phyloP scores from a whole-genome alignment of 441 rosid genomes.

The Erodium trifolium region DNA sequence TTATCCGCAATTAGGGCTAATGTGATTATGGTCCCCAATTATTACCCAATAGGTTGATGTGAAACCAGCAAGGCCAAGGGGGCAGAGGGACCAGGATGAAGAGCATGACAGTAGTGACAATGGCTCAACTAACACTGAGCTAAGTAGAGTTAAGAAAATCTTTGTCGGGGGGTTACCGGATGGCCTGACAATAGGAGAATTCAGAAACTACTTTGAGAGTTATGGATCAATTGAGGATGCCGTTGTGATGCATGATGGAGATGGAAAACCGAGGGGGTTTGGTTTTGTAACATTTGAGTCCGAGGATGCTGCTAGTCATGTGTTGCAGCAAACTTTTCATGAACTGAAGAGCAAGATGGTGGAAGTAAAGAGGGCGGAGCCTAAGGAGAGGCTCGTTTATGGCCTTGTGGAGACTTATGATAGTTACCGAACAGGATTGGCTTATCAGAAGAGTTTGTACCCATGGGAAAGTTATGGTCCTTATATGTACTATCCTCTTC shows the following conservation, averaged over 20 bases:
- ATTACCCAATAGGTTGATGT: conserved; percentile 25
- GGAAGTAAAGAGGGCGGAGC: conserved; percentile 30
- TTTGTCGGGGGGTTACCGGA: conserved; percentile 35
- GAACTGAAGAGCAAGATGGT: conserved; percentile 23
- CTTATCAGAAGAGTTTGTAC: not conserved
- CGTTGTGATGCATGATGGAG: conserved; percentile 14
- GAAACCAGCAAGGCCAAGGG: conserved; percentile 15
- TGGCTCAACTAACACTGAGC: not conserved
- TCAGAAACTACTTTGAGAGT: conserved; percentile 19
- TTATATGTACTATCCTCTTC: not conserved
- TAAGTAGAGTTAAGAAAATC: conserved; percentile 13
- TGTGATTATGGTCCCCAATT: not conserved
- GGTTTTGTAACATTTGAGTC: conserved; percentile 33
- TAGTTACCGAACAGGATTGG: not conserved
- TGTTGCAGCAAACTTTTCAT: conserved; percentile 12
- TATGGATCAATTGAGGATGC: conserved; percentile 23
- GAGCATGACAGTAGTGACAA: not conserved
- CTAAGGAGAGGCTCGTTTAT: conserved; percentile 9
- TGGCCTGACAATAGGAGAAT: conserved; percentile 18
- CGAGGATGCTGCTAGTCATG: conserved; percentile 19
- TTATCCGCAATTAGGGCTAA: too few species aligned
- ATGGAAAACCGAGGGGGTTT: conserved; percentile 23
- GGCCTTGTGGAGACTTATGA: not conserved
- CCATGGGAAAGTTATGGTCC: not conserved
- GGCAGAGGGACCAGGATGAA: not conserved